Evolutionary conservation across 257 asterid species (phyloP).

Genomic region (Verbascum thapsus): DNA sequence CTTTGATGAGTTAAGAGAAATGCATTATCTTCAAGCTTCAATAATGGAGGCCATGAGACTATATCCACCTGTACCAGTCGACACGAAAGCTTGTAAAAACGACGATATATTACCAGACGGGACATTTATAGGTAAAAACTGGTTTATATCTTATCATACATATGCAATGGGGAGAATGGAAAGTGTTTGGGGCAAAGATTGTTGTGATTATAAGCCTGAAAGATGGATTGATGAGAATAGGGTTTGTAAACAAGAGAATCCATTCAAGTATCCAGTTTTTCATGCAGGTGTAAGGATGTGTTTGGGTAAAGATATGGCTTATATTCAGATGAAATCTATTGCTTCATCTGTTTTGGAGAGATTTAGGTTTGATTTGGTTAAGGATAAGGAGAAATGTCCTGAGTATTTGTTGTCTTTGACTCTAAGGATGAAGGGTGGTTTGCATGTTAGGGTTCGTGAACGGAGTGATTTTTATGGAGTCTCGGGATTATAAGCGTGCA

Average conservation of each 20-base stretch:
- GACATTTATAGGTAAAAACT: constrained; percentile 57
- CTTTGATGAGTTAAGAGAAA: constrained; percentile 69
- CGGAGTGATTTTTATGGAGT: constrained; percentile 1
- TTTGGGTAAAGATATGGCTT: constrained; percentile 91
- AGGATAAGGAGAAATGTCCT: constrained; percentile 64
- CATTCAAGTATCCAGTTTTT: constrained; percentile 72
- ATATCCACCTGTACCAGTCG: constrained; percentile 84
- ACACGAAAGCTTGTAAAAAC: constrained; percentile 55
- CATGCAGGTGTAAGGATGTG: constrained; percentile 93
- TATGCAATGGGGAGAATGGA: constrained; percentile 93
- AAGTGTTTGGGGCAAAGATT: constrained; percentile 78
- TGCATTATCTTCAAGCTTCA: constrained; percentile 90
- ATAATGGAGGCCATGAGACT: constrained; percentile 85
- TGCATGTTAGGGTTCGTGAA: constrained; percentile 57
- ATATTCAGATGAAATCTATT: constrained; percentile 85
- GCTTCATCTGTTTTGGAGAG: constrained; percentile 76
- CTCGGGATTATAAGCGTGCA: too few relatives aligned
- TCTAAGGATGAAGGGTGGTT: constrained; percentile 76
- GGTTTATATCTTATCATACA: constrained; percentile 64
- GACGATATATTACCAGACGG: constrained; percentile 83
- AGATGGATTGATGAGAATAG: constrained; percentile 93
- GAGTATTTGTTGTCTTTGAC: constrained; percentile 71
- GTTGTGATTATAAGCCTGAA: constrained; percentile 75
- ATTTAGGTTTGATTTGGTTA: constrained; percentile 48
- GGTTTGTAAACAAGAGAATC: constrained; percentile 55